phyloP scores from a whole-genome alignment of 352 stramenopile genomes.

The Plasmopara halstedii region DNA sequence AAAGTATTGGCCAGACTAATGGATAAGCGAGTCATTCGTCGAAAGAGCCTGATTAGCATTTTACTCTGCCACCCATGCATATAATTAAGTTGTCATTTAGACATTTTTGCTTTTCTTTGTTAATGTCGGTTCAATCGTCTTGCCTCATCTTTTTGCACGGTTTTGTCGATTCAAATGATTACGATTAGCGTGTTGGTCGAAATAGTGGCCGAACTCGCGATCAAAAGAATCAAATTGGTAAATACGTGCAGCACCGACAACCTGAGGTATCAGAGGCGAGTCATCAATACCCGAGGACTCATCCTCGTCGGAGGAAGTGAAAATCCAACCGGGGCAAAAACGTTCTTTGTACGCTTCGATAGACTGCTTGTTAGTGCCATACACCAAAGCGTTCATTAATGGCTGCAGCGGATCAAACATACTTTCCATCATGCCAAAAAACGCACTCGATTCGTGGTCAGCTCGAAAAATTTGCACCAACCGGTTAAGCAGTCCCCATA shows the following conservation, averaged over 20 bases:
- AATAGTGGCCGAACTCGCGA: slow-evolving; percentile 36
- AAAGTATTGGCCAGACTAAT: not conserved
- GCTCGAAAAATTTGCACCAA: slow-evolving; percentile 48
- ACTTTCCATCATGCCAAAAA: slow-evolving; percentile 56
- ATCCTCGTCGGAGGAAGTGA: slow-evolving; percentile 61
- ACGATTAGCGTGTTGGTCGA: slow-evolving; percentile 12
- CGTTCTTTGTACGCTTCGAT: slow-evolving; percentile 65
- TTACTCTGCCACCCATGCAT: slow-evolving; percentile 16
- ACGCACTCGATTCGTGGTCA: slow-evolving; percentile 41
- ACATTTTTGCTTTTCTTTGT: not conserved
- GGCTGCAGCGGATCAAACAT: slow-evolving; percentile 68
- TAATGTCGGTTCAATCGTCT: not conserved
- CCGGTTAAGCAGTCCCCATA: slow-evolving; percentile 65
- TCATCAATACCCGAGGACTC: slow-evolving; percentile 49
- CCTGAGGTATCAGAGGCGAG: slow-evolving; percentile 21
- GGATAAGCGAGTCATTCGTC: slow-evolving; percentile 2
- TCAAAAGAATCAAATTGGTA: slow-evolving; percentile 21
- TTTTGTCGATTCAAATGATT: slow-evolving; percentile 10
- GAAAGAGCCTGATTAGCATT: slow-evolving; percentile 9
- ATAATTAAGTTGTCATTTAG: too few relatives aligned
- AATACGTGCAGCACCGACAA: slow-evolving; percentile 4
- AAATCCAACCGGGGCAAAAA: slow-evolving; percentile 57
- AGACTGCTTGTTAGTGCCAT: slow-evolving; percentile 66
- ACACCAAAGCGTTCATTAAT: slow-evolving; percentile 55
- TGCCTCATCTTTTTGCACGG: slow-evolving; percentile 4